phyloP scores from a whole-genome alignment of 2,329 filamentous ascomycete species.

The Aplosporella prunicola region DNA sequence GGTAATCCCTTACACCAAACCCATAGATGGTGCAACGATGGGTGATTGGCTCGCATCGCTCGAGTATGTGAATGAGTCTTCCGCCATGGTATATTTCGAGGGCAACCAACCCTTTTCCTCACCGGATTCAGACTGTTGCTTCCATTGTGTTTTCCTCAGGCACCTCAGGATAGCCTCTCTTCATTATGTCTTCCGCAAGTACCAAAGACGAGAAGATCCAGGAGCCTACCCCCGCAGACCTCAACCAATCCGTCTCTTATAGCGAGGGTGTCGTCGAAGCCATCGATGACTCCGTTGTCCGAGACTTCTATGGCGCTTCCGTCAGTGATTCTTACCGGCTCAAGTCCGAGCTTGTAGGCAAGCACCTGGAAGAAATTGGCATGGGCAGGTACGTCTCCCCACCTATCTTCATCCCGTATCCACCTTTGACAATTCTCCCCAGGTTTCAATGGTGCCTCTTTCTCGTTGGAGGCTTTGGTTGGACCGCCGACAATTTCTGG shows the following conservation, averaged over 20 bases:
- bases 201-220: conserved; percentile 6
- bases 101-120: too few species aligned
- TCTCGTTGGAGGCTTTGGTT: conserved; percentile 57
- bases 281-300: conserved; percentile 21
- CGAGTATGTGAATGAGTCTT: too few species aligned
- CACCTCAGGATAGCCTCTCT: too few species aligned
- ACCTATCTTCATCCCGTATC: neutral
- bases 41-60: too few species aligned
- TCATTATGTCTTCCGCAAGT: conserved; percentile 4
- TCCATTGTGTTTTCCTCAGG: too few species aligned
- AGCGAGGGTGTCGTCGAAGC: conserved; percentile 3
- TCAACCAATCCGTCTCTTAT: neutral
- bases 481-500: conserved; percentile 53
- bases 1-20: too few species aligned
- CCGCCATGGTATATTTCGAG: too few species aligned
- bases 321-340: conserved; percentile 24
- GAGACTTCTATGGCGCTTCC: conserved; percentile 31
- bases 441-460: conserved; percentile 51
- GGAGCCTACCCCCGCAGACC: neutral
- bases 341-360: conserved; percentile 20
- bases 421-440: neutral
- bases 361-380: conserved; percentile 11
- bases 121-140: too few species aligned
- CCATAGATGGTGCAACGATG: too few species aligned
- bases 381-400: conserved; percentile 11